Base-by-base conservation (phyloP, 352 stramenopile genomes). In the Phytophthora cryptogea region DNA sequence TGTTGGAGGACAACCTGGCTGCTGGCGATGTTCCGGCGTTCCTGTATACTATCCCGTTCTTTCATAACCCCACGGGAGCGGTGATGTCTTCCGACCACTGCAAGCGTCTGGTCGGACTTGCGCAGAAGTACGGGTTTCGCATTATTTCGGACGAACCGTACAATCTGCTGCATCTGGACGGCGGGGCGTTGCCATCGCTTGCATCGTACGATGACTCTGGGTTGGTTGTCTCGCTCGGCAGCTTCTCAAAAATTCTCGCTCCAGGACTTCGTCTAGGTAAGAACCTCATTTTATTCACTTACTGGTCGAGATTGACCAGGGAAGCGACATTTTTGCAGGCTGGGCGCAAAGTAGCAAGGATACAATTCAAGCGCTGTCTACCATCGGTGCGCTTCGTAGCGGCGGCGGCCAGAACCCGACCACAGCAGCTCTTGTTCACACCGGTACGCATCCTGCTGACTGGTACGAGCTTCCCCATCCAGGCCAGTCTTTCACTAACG, bases 191-290 rank as follows among this genome's bases (percentile, higher is more conserved):
- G 20, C 70, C 77, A n/a, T 75, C 85, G 7, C 68, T 95, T 13
- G 77, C 82, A 8, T 87, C 80, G 13, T 90, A 81, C 40, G 86
- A 93, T 30, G 68, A 75, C 28, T 81, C 68, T 4, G 86, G 82
- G 2, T 44, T 72, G 5, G 75, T 94, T 52, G 63, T 97, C 17
- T 95, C 91, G 41, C 74, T 98, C 11, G 91, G 88, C 17, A 97
- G 86, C 54, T 98, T 98, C 54, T 97, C 92, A n/a, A 98, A 98
- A 75, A 98, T 98, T 43, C 84, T 97, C 23, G 76, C 87, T 28
- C 94, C 92, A 23, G 92, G 90, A 33, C 73, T 98, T 30, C 84
- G 94, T 43, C 71, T 96, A 8, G 94, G 94, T 80, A 92, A 60
- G 66, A 54, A 32, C 0, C 42, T 3, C 20, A 7, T 7, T 42